phyloP scores from a whole-genome alignment of 257 asterid genomes.

The Rehmannia glutinosa region DNA sequence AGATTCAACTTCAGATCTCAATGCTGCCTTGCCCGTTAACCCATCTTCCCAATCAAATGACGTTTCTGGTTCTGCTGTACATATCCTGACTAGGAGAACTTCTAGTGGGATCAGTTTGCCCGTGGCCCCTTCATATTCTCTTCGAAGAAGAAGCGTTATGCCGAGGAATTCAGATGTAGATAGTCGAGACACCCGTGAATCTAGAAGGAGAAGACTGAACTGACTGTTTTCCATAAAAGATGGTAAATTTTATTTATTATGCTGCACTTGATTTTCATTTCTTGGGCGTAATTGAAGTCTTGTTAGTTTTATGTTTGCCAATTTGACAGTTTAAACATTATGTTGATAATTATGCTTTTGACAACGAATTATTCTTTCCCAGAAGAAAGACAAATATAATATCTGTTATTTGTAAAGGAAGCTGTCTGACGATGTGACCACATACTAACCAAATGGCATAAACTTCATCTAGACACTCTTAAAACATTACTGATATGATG shows the following conservation, averaged over 20 bases:
- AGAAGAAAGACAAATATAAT: not conserved
- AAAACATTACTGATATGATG: not conserved
- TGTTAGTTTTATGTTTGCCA: not conserved
- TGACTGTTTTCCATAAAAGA: constrained; percentile 7
- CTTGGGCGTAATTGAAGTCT: not conserved
- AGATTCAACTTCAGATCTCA: constrained; percentile 24
- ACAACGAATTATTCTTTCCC: not conserved
- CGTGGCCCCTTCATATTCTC: constrained; percentile 4
- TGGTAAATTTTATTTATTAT: constrained; percentile 14
- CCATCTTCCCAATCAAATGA: constrained; percentile 31
- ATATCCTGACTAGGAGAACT: constrained; percentile 4
- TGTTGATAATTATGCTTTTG: not conserved
- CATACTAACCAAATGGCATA: not conserved
- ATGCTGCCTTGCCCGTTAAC: constrained; percentile 23
- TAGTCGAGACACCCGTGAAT: constrained; percentile 15
- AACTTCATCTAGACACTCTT: not conserved
- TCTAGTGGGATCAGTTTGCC: constrained; percentile 8
- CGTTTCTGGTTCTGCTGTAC: constrained; percentile 21
- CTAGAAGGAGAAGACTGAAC: constrained; percentile 38
- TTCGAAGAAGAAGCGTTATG: constrained; percentile 20
- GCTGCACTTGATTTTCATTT: not conserved
- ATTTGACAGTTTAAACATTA: not conserved
- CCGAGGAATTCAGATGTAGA: constrained; percentile 6
- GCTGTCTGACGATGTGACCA: not conserved
- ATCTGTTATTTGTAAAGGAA: not conserved